phyloP scores from a whole-genome alignment of 192 early-diverging fungal genomes.

The Chytriomyces confervae region DNA sequence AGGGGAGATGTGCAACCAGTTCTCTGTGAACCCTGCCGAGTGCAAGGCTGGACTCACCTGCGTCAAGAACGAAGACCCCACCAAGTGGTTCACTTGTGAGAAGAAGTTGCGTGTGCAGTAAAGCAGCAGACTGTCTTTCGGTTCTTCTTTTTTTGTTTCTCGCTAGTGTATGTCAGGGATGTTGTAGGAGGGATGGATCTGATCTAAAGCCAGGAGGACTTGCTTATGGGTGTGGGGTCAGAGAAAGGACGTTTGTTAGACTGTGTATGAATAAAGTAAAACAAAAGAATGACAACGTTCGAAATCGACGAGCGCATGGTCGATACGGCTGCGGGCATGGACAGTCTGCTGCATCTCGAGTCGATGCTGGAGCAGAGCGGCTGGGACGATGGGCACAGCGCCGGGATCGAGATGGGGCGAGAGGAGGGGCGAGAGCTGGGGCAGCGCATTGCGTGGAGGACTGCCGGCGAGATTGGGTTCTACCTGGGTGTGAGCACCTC shows the following conservation, averaged over 20 bases:
- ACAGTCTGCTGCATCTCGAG: conserved; percentile 26
- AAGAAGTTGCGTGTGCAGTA: neutral
- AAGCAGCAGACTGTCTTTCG: neutral
- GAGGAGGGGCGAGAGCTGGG: conserved; percentile 25
- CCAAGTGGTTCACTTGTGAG: conserved; percentile 10
- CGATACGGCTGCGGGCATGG: conserved; percentile 17
- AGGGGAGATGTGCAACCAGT: conserved; percentile 19
- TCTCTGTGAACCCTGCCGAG: conserved; percentile 19
- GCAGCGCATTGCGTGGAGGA: conserved; percentile 9
- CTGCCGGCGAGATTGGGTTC: conserved; percentile 21
- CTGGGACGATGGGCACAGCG: conserved; percentile 17
- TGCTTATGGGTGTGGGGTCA: no score
- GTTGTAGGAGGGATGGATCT: no score
- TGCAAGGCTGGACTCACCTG: conserved; percentile 19
- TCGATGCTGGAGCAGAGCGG: conserved; percentile 24
- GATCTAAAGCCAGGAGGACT: no score
- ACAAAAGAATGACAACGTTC: neutral
- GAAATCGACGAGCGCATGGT: neutral
- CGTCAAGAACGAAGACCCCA: conserved; percentile 11
- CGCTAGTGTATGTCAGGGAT: no score
- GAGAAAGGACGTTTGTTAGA: no score
- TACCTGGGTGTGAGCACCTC: conserved; percentile 9
- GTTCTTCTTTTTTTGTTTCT: neutral
- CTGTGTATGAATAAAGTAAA: no score
- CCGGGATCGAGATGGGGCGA: conserved; percentile 6